Conservation (phyloP, 2,329 filamentous ascomycete species). For the Aspergillus amoenus region DNA sequence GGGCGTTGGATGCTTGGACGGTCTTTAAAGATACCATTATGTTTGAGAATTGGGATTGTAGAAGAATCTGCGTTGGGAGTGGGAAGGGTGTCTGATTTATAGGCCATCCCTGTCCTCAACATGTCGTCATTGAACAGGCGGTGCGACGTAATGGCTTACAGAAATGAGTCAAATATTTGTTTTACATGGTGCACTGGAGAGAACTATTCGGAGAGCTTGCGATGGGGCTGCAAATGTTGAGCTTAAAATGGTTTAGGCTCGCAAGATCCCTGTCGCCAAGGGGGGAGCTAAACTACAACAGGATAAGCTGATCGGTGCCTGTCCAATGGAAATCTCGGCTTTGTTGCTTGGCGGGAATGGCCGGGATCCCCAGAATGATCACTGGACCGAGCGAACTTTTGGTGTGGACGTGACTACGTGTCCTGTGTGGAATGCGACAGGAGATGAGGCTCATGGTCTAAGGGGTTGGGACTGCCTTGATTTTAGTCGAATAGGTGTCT, state of each 20-base stretch:
- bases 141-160: neutral
- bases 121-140: neutral
- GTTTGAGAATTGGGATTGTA: neutral
- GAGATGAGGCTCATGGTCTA: too few relatives aligned
- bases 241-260: neutral
- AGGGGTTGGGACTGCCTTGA: too few relatives aligned
- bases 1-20: constrained; percentile 41
- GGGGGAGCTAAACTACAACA: neutral
- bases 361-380: too few relatives aligned
- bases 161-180: neutral
- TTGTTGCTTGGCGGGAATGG: too few relatives aligned
- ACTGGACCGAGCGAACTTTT: too few relatives aligned
- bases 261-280: neutral
- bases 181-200: neutral
- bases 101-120: neutral
- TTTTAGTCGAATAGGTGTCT: too few relatives aligned
- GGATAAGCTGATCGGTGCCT: neutral
- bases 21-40: constrained; percentile 31
- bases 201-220: neutral
- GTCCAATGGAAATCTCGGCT: too few relatives aligned
- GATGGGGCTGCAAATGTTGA: neutral
- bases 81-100: neutral
- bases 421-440: too few relatives aligned
- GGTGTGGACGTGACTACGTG: too few relatives aligned
- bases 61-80: neutral